Percentiles rank a stretch among this genome's conserved stretches.
Evolutionary conservation across 768 basidiomycete genomes (phyloP).

Genomic region (Phylloporus sp.): DNA sequence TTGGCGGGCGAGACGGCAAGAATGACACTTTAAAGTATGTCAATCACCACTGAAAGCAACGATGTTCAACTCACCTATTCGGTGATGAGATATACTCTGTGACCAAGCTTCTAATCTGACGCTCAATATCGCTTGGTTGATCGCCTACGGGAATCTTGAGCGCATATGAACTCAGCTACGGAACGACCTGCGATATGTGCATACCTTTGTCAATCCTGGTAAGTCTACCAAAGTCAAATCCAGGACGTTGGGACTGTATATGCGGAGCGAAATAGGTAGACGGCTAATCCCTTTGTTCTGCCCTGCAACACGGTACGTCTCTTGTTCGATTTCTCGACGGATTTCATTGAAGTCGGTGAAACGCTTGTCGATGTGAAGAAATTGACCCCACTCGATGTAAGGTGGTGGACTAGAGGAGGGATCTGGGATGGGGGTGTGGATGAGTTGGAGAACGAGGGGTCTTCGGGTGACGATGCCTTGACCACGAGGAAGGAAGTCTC

Average conservation of each 20-base stretch:
- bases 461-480: constrained; percentile 95
- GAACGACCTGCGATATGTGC: constrained; percentile 17
- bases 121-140: constrained; percentile 96
- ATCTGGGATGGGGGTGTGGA: constrained; percentile 75
- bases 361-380: constrained; percentile 91
- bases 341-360: constrained; percentile 97
- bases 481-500: constrained; percentile 84
- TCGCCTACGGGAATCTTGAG: constrained; percentile 88
- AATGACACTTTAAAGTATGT: constrained; percentile 62
- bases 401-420: constrained; percentile 38
- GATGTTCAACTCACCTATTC: constrained; percentile 62
- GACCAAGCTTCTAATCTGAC: constrained; percentile 93
- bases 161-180: neutral
- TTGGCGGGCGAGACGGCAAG: constrained; percentile 96
- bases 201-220: constrained; percentile 92
- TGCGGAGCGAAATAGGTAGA: constrained; percentile 89
- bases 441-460: constrained; percentile 91
- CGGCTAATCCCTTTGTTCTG: constrained; percentile 99
- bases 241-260: constrained; percentile 92
- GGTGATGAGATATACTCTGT: constrained; percentile 94
- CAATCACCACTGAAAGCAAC: neutral
- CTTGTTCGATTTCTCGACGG: constrained; percentile 94
- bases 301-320: constrained; percentile 94
- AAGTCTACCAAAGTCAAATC: constrained; percentile 96
- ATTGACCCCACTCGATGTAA: constrained; percentile 90